A percentile compares a stretch with the other conserved stretches of the same genome.
Evolutionary conservation across 352 stramenopile genomes (phyloP).

Genomic region (Elongisporangium undulatum): DNA sequence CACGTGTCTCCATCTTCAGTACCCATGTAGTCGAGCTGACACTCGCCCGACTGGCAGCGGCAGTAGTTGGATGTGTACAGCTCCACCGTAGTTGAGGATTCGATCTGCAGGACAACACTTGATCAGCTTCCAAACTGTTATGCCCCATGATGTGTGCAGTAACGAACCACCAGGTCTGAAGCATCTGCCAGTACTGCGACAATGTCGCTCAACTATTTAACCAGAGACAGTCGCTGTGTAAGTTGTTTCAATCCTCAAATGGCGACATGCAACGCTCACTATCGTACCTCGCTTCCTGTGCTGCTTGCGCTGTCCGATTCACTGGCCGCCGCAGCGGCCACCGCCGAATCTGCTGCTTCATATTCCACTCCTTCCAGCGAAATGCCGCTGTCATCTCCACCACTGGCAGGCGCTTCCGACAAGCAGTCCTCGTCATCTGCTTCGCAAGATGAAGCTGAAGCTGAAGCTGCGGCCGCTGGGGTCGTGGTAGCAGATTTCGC

Average conservation of each 20-base stretch:
- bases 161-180: neutral
- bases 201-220: neutral
- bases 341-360: neutral
- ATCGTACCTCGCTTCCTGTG: slow-evolving; percentile 14
- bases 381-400: slow-evolving; percentile 9
- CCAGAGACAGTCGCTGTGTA: neutral
- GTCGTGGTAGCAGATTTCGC: neutral
- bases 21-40: slow-evolving; percentile 62
- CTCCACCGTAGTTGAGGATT: neutral
- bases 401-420: slow-evolving; percentile 6
- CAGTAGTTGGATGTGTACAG: slow-evolving; percentile 67
- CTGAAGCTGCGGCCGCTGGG: neutral
- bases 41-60: slow-evolving; percentile 60
- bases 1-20: slow-evolving; percentile 36
- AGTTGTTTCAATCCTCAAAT: neutral
- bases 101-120: neutral
- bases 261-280: neutral
- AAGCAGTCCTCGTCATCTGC: slow-evolving; percentile 23
- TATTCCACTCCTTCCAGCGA: neutral
- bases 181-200: neutral
- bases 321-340: slow-evolving; percentile 2
- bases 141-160: neutral
- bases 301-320: slow-evolving; percentile 10
- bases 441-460: neutral
- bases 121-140: neutral